Base-by-base conservation (phyloP, 1,139 yeast species). In the Ashbya aceris region DNA sequence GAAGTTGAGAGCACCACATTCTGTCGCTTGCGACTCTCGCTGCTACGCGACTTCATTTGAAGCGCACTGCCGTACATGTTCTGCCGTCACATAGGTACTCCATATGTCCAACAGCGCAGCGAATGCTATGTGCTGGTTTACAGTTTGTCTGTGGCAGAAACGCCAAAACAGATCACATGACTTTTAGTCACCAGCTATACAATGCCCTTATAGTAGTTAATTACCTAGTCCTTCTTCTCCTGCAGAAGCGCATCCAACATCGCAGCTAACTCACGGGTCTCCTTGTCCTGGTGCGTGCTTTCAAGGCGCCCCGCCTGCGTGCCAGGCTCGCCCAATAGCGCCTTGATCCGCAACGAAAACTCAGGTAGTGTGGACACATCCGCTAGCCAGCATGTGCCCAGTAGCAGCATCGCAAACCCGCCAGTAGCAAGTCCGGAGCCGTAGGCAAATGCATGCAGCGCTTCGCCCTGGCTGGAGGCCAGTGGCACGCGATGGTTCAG, bases 401-500 rank as follows among this genome's bases (percentile, higher is more conserved):
- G 75, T 2, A 79, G 68, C 8, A 76, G 64, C 83, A 85, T 83
- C 4, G 85, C 74, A 53, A 83, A 74, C 0, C 86, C 76, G 1
- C 86, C 74, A 0, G 79, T 73, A 7, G 96, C 84, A 27, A 87
- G 66, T 38, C 83, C 64, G 0, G 95, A 76, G 0, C 95, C 94
- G 33, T 85, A 79, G 0, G 83, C 78, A 4, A 89, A 87, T 0
- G 96, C 97, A 30, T 79, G 79, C 27, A 86, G 77, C 1, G 96
- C 96, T 61, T 89, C 96, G 40, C 77, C 74, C 46, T 85, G 78
- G 60, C 83, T 78, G 40, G 83, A 82, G 58, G 82, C 83, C 38
- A 80, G 73, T 2, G 96, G 96, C 1, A 94, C 94, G 38, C 77
- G 73, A 55, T 87, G 91, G 62, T 89, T 89, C 10, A 91, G 87